phyloP scores from a whole-genome alignment of 495 filamentous ascomycete species.

The Talaromyces borbonicus region DNA sequence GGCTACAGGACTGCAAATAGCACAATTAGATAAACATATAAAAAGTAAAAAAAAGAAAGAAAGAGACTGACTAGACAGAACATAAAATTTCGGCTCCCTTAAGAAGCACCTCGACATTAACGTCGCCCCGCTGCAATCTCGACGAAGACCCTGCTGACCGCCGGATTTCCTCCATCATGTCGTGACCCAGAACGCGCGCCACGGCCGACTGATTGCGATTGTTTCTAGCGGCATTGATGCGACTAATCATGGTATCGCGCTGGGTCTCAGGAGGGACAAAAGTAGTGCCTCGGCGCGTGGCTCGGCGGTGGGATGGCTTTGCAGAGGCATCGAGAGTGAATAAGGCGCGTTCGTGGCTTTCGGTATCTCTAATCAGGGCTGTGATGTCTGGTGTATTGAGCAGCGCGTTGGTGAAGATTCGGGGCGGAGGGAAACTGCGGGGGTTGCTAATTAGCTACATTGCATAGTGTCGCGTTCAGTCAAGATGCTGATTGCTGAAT shows the following conservation, averaged over 20 bases:
- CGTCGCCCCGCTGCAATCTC: conserved; percentile 46
- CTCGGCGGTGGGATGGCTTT: conserved; percentile 29
- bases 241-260: conserved; percentile 38
- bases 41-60: neutral
- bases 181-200: conserved; percentile 75
- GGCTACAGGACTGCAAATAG: conserved; percentile 50
- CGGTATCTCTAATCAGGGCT: conserved; percentile 86
- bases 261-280: conserved; percentile 32
- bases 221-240: conserved; percentile 40
- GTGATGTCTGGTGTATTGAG: conserved; percentile 86
- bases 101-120: conserved; percentile 81
- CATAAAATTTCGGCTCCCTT: conserved; percentile 86
- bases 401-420: conserved; percentile 91
- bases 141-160: conserved; percentile 36
- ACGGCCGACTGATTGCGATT: conserved; percentile 75
- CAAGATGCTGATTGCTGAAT: conserved; percentile 4
- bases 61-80: conserved; percentile 60
- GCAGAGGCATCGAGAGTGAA: conserved; percentile 75
- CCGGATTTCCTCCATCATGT: conserved; percentile 77
- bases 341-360: conserved; percentile 87
- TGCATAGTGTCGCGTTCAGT: neutral
- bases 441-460: neutral
- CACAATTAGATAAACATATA: neutral
- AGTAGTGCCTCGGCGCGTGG: conserved; percentile 36
- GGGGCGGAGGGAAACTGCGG: conserved; percentile 74